phyloP scores from a whole-genome alignment of 2,329 filamentous ascomycete species.

The Rhinocladiella similis region DNA sequence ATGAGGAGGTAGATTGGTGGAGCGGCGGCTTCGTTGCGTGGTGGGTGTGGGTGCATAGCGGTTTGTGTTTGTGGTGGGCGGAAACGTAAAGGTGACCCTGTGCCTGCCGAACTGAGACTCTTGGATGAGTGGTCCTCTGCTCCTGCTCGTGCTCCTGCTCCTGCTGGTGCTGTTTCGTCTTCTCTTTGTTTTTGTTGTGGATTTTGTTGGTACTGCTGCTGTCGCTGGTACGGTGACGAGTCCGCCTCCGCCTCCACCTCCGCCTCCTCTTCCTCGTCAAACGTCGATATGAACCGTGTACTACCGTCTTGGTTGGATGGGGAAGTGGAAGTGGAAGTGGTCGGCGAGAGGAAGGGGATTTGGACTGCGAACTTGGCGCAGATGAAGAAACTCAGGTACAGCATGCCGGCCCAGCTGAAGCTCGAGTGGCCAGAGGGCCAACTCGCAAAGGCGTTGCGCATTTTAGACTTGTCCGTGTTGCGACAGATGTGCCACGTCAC shows the following conservation, averaged over 20 bases:
- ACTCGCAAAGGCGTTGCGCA: slow-evolving; percentile 80
- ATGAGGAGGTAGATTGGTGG: slow-evolving; percentile 78
- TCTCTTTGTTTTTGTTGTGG: neutral
- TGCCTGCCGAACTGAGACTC: neutral
- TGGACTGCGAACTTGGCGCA: slow-evolving; percentile 58
- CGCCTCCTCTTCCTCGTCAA: slow-evolving; percentile 17
- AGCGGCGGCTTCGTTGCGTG: slow-evolving; percentile 73
- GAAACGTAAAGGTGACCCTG: too few relatives aligned
- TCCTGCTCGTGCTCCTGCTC: neutral
- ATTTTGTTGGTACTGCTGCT: neutral
- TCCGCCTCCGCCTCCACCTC: too few relatives aligned
- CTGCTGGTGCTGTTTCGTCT: neutral
- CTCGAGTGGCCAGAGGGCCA: slow-evolving; percentile 79
- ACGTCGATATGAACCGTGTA: slow-evolving; percentile 14
- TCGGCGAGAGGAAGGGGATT: slow-evolving; percentile 42
- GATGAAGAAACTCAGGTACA: slow-evolving; percentile 85
- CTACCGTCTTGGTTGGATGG: neutral
- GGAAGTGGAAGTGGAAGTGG: too few relatives aligned
- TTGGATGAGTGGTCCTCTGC: neutral
- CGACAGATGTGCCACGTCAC: slow-evolving; percentile 77
- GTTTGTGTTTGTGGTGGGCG: too few relatives aligned
- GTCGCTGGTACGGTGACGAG: neutral
- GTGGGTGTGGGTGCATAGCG: slow-evolving; percentile 38
- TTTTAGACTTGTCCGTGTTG: slow-evolving; percentile 59
- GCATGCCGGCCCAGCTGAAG: slow-evolving; percentile 73